Base-by-base conservation (phyloP, 2,329 filamentous ascomycete genomes). In the Fusarium verrucosum region DNA sequence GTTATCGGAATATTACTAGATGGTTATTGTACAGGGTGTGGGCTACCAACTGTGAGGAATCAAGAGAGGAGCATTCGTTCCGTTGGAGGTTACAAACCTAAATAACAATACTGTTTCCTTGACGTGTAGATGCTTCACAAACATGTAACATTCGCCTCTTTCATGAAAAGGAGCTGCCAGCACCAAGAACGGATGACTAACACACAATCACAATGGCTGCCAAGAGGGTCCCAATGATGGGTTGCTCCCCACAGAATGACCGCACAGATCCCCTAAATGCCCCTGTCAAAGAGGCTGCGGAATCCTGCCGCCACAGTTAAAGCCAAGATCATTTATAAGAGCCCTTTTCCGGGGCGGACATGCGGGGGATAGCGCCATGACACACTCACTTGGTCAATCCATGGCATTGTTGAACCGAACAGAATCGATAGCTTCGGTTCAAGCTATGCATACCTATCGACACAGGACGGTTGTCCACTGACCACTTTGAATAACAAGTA, bases 301-400 rank as follows among this genome's bases (percentile, higher is more conserved):
- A 72, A 72, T 65, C 62, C 66, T 72, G 54, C 70, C 70, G 64
- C 68, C 70, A 71, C 70, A 59, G 42, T 47, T 43, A 60, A 58
- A 65, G 64, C 68, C 57, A 70, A 70, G 57, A 58, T 23, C 43
- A 43, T 47, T 69, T 55, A 28, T 57, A 68, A 66, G 56, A 58
- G 37, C 66, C 70, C 70, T 68, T 72, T 71, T 72, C 66, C 62
- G 70, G 66, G 68, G 61, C 38, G 55, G n/a, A n/a, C n/a, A n/a
- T 50, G 55, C 36, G 53, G 42, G 54, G 26, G 53, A 58, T 43
- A 49, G 47, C 65, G 56, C 65, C 54, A 59, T 65, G 45, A 54
- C 68, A 61, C 54, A 58, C 28, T 47, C 46, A 50, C 62, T 49
- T 47, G 50, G 32, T 23, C 33, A 19, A 28, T 53, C 43, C 32